Conservation (phyloP, 306 rosid species). For the Dicorynia guianensis region DNA sequence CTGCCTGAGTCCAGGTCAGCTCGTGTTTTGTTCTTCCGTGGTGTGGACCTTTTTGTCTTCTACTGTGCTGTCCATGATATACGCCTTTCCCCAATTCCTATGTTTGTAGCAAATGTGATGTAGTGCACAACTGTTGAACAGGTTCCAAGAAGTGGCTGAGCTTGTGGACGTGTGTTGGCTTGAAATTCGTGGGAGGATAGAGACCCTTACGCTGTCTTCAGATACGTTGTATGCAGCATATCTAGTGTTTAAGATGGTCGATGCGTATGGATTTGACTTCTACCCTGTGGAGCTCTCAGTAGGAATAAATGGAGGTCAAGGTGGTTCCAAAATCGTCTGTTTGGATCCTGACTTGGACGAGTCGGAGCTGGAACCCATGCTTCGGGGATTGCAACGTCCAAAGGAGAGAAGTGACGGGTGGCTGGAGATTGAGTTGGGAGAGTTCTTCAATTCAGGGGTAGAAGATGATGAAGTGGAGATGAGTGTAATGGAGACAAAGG, state of each 20-base stretch:
- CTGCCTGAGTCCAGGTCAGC: constrained; percentile 53
- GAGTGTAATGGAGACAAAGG: constrained; percentile 44
- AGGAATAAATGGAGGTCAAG: constrained; percentile 26
- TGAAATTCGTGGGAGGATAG: constrained; percentile 65
- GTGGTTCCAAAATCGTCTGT: constrained; percentile 33
- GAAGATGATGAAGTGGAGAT: constrained; percentile 56
- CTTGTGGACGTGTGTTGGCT: constrained; percentile 69
- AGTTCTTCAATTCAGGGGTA: constrained; percentile 57
- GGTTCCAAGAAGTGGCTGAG: constrained; percentile 69
- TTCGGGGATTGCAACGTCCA: constrained; percentile 36
- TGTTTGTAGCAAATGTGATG: neutral
- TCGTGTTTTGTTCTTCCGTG: neutral
- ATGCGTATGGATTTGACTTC: constrained; percentile 40
- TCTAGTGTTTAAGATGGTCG: constrained; percentile 59
- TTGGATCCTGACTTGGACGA: constrained; percentile 17
- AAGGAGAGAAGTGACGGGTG: constrained; percentile 60
- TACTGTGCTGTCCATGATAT: too few relatives aligned
- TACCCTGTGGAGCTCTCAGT: constrained; percentile 52
- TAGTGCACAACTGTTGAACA: constrained; percentile 26
- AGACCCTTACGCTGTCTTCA: constrained; percentile 51
- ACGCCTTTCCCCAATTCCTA: neutral
- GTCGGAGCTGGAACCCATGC: neutral
- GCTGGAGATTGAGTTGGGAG: constrained; percentile 78
- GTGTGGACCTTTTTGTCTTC: neutral
- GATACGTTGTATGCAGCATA: constrained; percentile 58